Conservation (phyloP, 2,329 filamentous ascomycete genomes). For the Botrytis sinoallii region DNA sequence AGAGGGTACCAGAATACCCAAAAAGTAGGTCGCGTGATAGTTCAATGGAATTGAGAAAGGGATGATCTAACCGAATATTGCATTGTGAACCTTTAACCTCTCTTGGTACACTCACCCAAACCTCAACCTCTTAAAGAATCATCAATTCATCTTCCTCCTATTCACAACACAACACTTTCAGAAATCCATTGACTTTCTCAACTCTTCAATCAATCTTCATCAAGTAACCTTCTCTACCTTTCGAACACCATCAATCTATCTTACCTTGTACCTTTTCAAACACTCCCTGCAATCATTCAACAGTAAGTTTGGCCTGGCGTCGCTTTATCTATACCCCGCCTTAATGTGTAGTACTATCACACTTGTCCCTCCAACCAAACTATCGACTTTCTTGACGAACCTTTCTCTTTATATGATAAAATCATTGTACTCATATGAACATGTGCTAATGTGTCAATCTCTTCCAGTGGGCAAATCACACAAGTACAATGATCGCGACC, state of each 20-base stretch:
- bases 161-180: background rate
- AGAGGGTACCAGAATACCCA: background rate
- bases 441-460: constrained; percentile 24
- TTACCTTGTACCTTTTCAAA: background rate
- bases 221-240: background rate
- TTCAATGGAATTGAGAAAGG: background rate
- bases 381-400: background rate
- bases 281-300: constrained; percentile 18
- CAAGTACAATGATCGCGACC: constrained; percentile 90
- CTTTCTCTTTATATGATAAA: constrained; percentile 16
- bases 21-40: constrained; percentile 6
- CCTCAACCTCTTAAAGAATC: constrained; percentile 8
- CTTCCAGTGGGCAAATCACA: constrained; percentile 89
- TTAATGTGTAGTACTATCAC: background rate
- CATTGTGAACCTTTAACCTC: constrained; percentile 3
- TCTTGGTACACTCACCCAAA: background rate
- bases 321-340: constrained; percentile 20
- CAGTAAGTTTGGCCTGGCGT: constrained; percentile 11
- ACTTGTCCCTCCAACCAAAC: constrained; percentile 23
- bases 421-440: constrained; percentile 1
- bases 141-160: background rate
- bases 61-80: constrained; percentile 2
- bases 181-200: constrained; percentile 7
- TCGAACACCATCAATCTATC: constrained; percentile 5
- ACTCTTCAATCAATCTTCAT: background rate